A percentile compares a stretch with the other conserved stretches of the same genome.
Evolutionary conservation across 179 eudicot species (phyloP).

Genomic region (Actinidia chinensis): DNA sequence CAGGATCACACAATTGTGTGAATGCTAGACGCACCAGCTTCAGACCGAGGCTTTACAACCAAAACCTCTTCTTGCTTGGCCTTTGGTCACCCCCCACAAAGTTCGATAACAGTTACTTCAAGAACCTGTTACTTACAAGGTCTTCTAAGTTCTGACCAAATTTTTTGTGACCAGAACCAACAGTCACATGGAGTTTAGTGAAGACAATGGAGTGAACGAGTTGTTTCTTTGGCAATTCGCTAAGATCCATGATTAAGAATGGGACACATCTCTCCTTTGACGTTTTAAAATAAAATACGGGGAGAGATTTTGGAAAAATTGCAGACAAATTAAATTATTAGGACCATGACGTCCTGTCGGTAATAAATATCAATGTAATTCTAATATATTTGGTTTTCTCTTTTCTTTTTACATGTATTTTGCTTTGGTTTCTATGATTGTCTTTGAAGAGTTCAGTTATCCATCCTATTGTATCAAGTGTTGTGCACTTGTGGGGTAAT

Average conservation of each 20-base stretch:
- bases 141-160: conserved; percentile 64
- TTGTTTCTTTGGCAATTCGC: conserved; percentile 78
- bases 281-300: conserved; percentile 57
- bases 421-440: too few species aligned
- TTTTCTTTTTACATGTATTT: too few species aligned
- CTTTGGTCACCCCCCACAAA: conserved; percentile 47
- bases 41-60: conserved; percentile 80
- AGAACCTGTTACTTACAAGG: conserved; percentile 54
- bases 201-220: conserved; percentile 54
- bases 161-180: conserved; percentile 54
- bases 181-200: conserved; percentile 53
- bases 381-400: too few species aligned
- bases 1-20: conserved; percentile 87
- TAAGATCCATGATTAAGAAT: conserved; percentile 83
- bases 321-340: conserved; percentile 61
- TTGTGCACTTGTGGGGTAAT: too few species aligned
- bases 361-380: too few species aligned
- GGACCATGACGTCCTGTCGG: too few species aligned
- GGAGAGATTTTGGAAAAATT: conserved; percentile 77
- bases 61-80: conserved; percentile 68
- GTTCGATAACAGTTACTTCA: conserved; percentile 78
- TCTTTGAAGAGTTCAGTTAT: too few species aligned
- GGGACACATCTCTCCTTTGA: conserved; percentile 78
- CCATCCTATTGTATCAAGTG: too few species aligned
- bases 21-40: conserved; percentile 75